Base-by-base conservation (phyloP, 139 green algal genomes). In the Nannochloris sp. region DNA sequence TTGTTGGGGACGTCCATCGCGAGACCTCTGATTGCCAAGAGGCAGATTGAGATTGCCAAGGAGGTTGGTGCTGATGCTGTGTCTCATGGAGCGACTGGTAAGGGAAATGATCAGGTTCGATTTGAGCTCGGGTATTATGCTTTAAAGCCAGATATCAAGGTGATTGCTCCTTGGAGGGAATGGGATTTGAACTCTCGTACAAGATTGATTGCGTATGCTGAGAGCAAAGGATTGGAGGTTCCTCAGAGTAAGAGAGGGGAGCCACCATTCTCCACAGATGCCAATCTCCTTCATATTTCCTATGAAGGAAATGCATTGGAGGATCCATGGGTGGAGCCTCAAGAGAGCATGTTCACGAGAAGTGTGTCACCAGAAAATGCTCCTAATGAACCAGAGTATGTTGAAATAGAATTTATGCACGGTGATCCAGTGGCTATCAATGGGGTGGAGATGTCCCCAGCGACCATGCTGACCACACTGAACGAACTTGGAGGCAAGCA, bases 1-100 rank as follows among this genome's bases (percentile, higher is more conserved):
- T 75, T 99, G 61, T 77, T 98, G 54, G 94, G 94, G 36, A 99
- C 94, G 11, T 98, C 92, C 60, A 98, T 99, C 66, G 94, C 94
- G 9, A 83, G 94, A 34, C 94, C 94, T 4, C 80, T 99, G 19
- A 99, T 99, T 74, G 89, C 94, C 56, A 99, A 99, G 83, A 79
- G 87, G 51, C 95, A 98, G 78, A 96, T 99, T 44, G 93, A 99
- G 78, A 95, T 97, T 64, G 93, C 93, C 5, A 79, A 87, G 64
- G 69, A 84, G 70, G 80, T 90, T 10, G 94, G 94, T 46, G 94
- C 94, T 10, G 94, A 98, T 67, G 94, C 93, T 2, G 94, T 99
- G 48, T 88, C 75, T 29, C 94, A 99, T 73, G 94, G 94, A n/a
- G 94, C 92, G 68, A 99, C 94, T 19, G 94, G 94, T 66, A 99